Percentiles rank a stretch among this genome's conserved stretches.
Conservation (phyloP, 164 flowering plant species). For the Dillenia suffruticosa region DNA sequence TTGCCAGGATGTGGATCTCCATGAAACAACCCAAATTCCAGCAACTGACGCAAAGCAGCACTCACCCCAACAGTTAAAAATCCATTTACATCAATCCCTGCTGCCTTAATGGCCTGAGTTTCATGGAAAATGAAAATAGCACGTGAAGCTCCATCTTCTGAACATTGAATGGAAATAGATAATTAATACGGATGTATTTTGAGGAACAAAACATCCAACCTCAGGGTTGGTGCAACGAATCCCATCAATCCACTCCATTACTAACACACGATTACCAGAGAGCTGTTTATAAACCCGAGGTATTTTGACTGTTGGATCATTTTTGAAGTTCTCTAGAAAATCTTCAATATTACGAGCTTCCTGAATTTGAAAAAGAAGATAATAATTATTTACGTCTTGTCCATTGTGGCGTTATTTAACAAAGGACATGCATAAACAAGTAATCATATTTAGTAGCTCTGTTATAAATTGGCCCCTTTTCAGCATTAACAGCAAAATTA, state of each 20-base stretch:
- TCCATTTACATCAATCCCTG: conserved; percentile 82
- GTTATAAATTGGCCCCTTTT: no score
- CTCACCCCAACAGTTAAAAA: conserved; percentile 97
- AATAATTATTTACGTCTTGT: background rate
- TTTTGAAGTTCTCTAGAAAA: conserved; percentile 88
- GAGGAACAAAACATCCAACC: conserved; percentile 34
- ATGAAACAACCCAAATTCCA: conserved; percentile 95
- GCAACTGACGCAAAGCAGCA: conserved; percentile 92
- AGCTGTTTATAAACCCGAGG: conserved; percentile 78
- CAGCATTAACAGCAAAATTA: no score
- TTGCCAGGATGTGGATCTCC: conserved; percentile 99
- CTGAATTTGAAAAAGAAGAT: conserved; percentile 24
- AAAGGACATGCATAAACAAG: no score
- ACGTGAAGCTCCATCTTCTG: no score
- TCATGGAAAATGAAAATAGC: background rate
- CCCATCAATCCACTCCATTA: conserved; percentile 99
- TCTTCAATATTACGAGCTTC: conserved; percentile 96
- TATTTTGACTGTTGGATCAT: conserved; percentile 95
- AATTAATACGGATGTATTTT: background rate
- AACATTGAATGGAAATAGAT: background rate
- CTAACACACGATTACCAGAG: conserved; percentile 86
- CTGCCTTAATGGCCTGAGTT: conserved; percentile 75
- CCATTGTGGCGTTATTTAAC: no score
- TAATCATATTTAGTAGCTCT: no score
- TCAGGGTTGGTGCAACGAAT: conserved; percentile 95